phyloP scores from a whole-genome alignment of 441 rosid genomes.

The Gossypium lobatum region DNA sequence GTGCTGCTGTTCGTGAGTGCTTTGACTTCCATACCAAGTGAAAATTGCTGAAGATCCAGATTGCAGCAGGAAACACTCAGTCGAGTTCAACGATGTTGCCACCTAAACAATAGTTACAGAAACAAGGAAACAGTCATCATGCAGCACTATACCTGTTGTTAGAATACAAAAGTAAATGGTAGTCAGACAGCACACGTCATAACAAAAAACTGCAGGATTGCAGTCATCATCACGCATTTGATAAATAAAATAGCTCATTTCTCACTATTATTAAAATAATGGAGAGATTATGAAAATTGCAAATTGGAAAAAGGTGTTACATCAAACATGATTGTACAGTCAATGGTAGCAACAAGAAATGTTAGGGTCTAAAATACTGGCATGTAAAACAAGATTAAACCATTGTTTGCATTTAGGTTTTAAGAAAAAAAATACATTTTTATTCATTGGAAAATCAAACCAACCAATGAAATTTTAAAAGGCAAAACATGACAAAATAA shows the following conservation, averaged over 20 bases:
- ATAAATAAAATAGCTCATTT: not conserved
- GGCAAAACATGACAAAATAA: conserved; percentile 2
- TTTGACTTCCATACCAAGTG: conserved; percentile 92
- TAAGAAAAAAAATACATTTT: not conserved
- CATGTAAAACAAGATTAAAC: not conserved
- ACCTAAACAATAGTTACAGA: conserved; percentile 40
- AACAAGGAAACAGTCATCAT: not conserved
- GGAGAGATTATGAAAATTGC: not conserved
- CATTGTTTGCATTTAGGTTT: not conserved
- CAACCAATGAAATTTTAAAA: not conserved
- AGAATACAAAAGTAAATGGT: not conserved
- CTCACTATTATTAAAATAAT: not conserved
- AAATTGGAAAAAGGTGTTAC: not conserved
- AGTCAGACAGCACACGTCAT: not conserved
- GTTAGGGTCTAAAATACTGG: not conserved
- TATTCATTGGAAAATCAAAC: not conserved
- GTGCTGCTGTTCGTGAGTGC: conserved; percentile 85
- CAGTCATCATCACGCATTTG: not conserved
- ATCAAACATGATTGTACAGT: not conserved
- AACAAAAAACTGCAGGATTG: not conserved
- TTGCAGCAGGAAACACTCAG: conserved; percentile 92
- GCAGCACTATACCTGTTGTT: not conserved
- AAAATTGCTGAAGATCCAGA: conserved; percentile 75
- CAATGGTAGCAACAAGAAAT: not conserved
- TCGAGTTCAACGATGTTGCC: conserved; percentile 80